These are phyloP conservation scores for Barnettozyma salicaria DNA, from an alignment of 805 yeast species.

Conservation along the genomic window DNA sequence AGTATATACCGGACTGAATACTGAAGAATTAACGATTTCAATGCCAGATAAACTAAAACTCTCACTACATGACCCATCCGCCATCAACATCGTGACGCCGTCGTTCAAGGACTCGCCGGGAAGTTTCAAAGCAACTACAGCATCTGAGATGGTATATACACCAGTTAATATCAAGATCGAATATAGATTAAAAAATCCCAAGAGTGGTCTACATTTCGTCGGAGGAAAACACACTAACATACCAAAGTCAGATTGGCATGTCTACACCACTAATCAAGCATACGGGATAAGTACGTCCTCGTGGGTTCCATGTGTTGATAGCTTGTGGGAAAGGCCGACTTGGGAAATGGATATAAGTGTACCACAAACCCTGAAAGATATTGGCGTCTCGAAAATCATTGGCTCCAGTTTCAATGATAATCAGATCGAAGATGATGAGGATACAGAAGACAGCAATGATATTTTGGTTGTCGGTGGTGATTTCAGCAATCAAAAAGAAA, in stretches of 20 bases:
- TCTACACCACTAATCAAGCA: conserved; percentile 77
- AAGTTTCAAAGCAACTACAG: conserved; percentile 23
- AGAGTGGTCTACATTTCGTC: conserved; percentile 70
- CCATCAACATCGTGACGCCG: conserved; percentile 32
- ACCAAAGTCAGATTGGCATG: conserved; percentile 59
- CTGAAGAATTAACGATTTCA: conserved; percentile 59
- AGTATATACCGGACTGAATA: conserved; percentile 44
- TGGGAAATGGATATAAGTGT: conserved; percentile 89
- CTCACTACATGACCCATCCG: conserved; percentile 46
- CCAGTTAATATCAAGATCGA: conserved; percentile 69
- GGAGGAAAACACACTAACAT: conserved; percentile 46
- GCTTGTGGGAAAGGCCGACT: conserved; percentile 78
- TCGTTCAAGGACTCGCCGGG: conserved; percentile 35
- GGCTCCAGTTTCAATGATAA: conserved; percentile 26
- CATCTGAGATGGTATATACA: conserved; percentile 48
- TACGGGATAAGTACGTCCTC: conserved; percentile 77
- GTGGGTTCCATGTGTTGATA: conserved; percentile 98
- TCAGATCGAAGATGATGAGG: conserved; percentile 29
- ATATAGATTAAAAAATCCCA: conserved; percentile 59
- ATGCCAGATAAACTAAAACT: conserved; percentile 65
- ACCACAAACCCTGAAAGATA: conserved; percentile 73
- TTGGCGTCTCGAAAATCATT: conserved; percentile 38
- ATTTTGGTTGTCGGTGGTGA: conserved; percentile 68
- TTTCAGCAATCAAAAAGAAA: conserved; percentile 55
- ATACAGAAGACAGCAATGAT: conserved; percentile 36